phyloP scores from a whole-genome alignment of 2,329 filamentous ascomycete species.

The Diaporthe velutina region DNA sequence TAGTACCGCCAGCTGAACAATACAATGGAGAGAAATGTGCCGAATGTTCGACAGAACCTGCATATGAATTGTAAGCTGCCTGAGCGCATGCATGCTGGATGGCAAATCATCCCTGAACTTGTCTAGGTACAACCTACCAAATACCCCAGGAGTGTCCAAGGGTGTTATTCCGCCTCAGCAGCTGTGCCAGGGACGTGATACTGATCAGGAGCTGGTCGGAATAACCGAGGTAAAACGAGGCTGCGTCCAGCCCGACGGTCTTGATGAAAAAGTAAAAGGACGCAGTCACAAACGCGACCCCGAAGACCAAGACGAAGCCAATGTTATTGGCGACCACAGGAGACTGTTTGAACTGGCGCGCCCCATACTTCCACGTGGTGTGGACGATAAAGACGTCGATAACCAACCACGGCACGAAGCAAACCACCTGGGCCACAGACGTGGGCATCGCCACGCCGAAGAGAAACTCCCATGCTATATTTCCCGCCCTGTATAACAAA shows the following conservation, averaged over 20 bases:
- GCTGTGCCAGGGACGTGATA: constrained; percentile 32
- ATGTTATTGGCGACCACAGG: constrained; percentile 36
- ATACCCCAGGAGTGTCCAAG: constrained; percentile 36
- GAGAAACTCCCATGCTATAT: constrained; percentile 36
- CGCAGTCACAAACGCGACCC: background rate
- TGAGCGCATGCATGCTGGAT: background rate
- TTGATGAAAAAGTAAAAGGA: constrained; percentile 19
- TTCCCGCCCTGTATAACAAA: constrained; percentile 21
- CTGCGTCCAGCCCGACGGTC: constrained; percentile 18
- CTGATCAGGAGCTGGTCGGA: constrained; percentile 26
- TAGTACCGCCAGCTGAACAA: constrained; percentile 34
- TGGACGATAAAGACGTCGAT: constrained; percentile 37
- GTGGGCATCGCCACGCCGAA: constrained; percentile 32
- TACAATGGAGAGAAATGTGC: constrained; percentile 22
- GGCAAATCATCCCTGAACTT: background rate
- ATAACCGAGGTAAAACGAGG: constrained; percentile 23
- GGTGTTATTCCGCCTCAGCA: constrained; percentile 35
- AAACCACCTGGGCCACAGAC: constrained; percentile 14
- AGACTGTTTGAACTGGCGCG: constrained; percentile 34
- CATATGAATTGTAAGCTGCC: background rate
- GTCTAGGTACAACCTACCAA: constrained; percentile 31
- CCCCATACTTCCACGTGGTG: constrained; percentile 35
- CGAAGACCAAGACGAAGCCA: constrained; percentile 6
- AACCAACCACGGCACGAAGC: constrained; percentile 35
- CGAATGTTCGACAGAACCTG: constrained; percentile 28